Percentiles rank a stretch among this genome's conserved stretches.
Evolutionary conservation across 1,284 basidiomycete genomes (phyloP).

Genomic region (Golubevia pallescens): DNA sequence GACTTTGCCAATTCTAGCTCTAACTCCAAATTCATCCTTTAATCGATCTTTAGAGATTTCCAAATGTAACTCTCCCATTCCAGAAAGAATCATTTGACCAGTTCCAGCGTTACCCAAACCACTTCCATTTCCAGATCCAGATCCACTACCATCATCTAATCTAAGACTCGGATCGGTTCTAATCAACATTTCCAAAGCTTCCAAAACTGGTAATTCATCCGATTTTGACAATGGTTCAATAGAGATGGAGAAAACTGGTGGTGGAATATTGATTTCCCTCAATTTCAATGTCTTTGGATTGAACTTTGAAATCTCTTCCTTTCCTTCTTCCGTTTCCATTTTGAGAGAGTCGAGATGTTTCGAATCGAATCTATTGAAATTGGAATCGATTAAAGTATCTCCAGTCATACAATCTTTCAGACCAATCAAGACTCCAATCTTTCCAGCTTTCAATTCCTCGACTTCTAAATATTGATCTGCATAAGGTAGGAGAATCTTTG

Average conservation of each 20-base stretch:
- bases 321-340: too few species aligned
- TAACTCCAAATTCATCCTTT: slow-evolving; percentile 78
- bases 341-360: slow-evolving; percentile 22
- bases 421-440: slow-evolving; percentile 83
- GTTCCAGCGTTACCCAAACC: slow-evolving; percentile 66
- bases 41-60: slow-evolving; percentile 83
- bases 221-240: slow-evolving; percentile 54
- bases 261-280: slow-evolving; percentile 78
- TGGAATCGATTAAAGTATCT: slow-evolving; percentile 72
- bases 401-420: slow-evolving; percentile 83
- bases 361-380: slow-evolving; percentile 17
- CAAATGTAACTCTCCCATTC: slow-evolving; percentile 82
- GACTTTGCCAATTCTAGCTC: slow-evolving; percentile 78
- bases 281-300: slow-evolving; percentile 66
- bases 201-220: slow-evolving; percentile 77
- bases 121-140: slow-evolving; percentile 15
- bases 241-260: slow-evolving; percentile 71
- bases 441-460: slow-evolving; percentile 78
- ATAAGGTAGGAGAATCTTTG: slow-evolving; percentile 80
- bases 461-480: slow-evolving; percentile 81
- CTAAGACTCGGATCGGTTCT: slow-evolving; percentile 85
- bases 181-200: slow-evolving; percentile 76
- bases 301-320: not conserved
- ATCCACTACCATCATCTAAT: slow-evolving; percentile 67
- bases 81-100: slow-evolving; percentile 81